A percentile compares a stretch with the other conserved stretches of the same genome.
Conservation (phyloP, 2,329 filamentous ascomycete genomes). For the Colletotrichum plurivorum region DNA sequence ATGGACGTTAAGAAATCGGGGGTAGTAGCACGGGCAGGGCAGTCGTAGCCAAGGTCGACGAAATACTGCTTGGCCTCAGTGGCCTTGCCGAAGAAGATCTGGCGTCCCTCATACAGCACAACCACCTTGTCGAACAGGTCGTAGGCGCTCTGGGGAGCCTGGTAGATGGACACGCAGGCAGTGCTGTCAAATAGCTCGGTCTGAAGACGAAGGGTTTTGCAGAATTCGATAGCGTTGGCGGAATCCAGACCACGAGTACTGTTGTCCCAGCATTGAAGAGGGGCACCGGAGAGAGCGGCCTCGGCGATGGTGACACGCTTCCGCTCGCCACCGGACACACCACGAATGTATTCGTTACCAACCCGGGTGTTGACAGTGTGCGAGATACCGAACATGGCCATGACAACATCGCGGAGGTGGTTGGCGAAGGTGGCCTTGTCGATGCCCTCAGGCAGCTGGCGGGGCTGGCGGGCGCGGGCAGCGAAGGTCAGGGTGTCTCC, state of each 20-base stretch:
- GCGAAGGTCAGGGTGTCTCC: slow-evolving; percentile 86
- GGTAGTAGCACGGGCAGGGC: slow-evolving; percentile 76
- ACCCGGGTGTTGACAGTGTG: slow-evolving; percentile 82
- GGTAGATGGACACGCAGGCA: slow-evolving; percentile 81
- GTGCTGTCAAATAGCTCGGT: slow-evolving; percentile 77
- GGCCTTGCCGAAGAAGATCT: slow-evolving; percentile 75
- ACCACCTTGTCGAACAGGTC: slow-evolving; percentile 73
- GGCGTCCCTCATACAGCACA: slow-evolving; percentile 72
- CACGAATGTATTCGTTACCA: slow-evolving; percentile 82
- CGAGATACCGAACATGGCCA: slow-evolving; percentile 82
- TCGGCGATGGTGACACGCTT: slow-evolving; percentile 77
- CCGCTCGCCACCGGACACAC: slow-evolving; percentile 81
- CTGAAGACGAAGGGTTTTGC: slow-evolving; percentile 77
- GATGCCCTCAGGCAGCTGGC: slow-evolving; percentile 71
- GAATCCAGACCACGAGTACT: slow-evolving; percentile 81
- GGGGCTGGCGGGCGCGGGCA: slow-evolving; percentile 77
- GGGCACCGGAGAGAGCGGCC: slow-evolving; percentile 70
- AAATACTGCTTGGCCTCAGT: slow-evolving; percentile 76
- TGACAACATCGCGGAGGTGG: slow-evolving; percentile 78
- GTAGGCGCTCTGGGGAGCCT: slow-evolving; percentile 75
- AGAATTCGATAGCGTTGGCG: slow-evolving; percentile 83
- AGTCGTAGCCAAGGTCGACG: slow-evolving; percentile 75
- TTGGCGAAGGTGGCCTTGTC: slow-evolving; percentile 67
- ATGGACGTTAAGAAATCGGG: slow-evolving; percentile 82
- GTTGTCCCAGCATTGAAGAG: slow-evolving; percentile 79